Base-by-base conservation (phyloP, 768 basidiomycete species). In the Trametes elegans region DNA sequence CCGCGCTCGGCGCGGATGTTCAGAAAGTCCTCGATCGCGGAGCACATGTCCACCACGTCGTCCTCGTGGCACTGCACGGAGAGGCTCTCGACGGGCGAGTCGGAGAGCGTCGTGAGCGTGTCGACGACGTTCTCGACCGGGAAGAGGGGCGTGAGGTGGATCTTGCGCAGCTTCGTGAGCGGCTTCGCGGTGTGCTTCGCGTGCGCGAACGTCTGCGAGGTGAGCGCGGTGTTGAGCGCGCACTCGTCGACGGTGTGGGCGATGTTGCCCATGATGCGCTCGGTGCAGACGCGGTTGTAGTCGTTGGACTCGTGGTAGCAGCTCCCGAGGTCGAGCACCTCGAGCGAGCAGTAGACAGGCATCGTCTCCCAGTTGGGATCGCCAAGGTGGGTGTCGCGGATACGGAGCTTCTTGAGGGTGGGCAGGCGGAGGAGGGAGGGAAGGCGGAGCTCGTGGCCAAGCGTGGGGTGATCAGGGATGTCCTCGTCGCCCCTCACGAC, bases 351-450 rank as follows among this genome's bases (percentile, higher is more conserved):
- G 19, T 68, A 65, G 54, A 80, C 73, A 32, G 76, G 76, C n/a
- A 74, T 76, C 23, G 73, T 71, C n/a, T 74, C 70, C 84, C 83
- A 85, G 31, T 71, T 72, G 43, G 72, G 71, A 66, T 85, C 83
- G 14, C 85, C 86, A 52, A 90, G 77, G 69, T 88, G 87, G 0
- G 85, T 87, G 64, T 88, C 86, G 52, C 78, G 79, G 62, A 90
- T 81, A 38, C 76, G 76, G 59, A 90, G 83, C 59, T 76, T 78
- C 26, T 74, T 76, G 34, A 90, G 80, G 40, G 79, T 74, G 7
- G 84, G 78, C 42, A 90, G 76, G 60, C 78, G 77, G 44, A 90
- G 77, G 49, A 90, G 80, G 11, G 79, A 82, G 2, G 87, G 86
- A 2, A 90, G 78, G 18, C 73, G 76, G 46, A 89, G 81, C 35